A percentile compares a stretch with the other conserved stretches of the same genome.
phyloP scores from a whole-genome alignment of 805 yeast species.

The Starmerella kuoi region DNA sequence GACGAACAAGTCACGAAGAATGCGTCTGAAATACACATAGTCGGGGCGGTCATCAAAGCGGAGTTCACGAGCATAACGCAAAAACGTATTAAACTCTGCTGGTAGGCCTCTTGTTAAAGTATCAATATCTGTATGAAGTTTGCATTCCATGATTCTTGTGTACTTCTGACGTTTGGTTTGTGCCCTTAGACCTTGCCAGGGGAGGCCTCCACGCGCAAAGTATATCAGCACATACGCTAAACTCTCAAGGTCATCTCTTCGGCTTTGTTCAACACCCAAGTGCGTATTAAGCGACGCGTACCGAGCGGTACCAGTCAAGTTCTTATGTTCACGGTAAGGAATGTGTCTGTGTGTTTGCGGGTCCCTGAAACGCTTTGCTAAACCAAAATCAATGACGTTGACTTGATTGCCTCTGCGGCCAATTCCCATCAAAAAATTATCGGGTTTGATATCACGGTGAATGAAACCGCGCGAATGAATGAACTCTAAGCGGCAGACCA shows the following conservation, averaged over 20 bases:
- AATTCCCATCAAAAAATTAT: conserved; percentile 74
- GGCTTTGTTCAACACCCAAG: conserved; percentile 89
- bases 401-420: conserved; percentile 93
- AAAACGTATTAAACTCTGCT: conserved; percentile 72
- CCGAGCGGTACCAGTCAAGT: conserved; percentile 94
- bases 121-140: conserved; percentile 79
- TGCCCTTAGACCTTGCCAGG: conserved; percentile 98
- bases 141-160: conserved; percentile 90
- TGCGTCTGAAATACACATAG: conserved; percentile 72
- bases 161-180: conserved; percentile 94
- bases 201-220: conserved; percentile 88
- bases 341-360: conserved; percentile 89
- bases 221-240: conserved; percentile 89
- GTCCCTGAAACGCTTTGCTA: conserved; percentile 88
- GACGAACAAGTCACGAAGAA: conserved; percentile 78
- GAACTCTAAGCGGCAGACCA: conserved; percentile 85
- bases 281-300: conserved; percentile 93
- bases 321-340: conserved; percentile 91
- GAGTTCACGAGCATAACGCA: conserved; percentile 78
- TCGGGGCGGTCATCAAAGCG: conserved; percentile 96
- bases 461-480: conserved; percentile 89
- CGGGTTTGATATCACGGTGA: conserved; percentile 76
- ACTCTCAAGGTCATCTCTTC: conserved; percentile 93
- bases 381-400: conserved; percentile 85
- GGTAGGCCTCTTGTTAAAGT: conserved; percentile 86